Evolutionary conservation across 371 early-diverging fungal genomes (phyloP).

Genomic region (Mucor saturninus): DNA sequence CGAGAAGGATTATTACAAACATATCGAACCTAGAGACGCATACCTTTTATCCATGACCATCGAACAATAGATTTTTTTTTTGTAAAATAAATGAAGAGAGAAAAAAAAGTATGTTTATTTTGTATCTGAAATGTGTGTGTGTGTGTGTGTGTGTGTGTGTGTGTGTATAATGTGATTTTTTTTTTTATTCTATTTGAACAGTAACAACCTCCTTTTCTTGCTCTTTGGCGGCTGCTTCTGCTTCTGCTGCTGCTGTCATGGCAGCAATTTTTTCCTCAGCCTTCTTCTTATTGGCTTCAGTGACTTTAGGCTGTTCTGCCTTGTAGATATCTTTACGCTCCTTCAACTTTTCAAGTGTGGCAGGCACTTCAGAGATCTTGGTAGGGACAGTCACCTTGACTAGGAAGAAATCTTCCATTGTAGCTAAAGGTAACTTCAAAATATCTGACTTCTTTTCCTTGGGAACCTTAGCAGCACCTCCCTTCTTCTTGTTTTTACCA

Average conservation of each 20-base stretch:
- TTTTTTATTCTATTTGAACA: conserved; percentile 10
- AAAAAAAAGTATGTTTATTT: neutral
- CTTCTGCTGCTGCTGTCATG: conserved; percentile 44
- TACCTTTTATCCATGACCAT: conserved; percentile 64
- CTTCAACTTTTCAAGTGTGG: conserved; percentile 73
- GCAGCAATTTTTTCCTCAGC: conserved; percentile 86
- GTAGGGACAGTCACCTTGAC: conserved; percentile 86
- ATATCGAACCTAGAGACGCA: conserved; percentile 85
- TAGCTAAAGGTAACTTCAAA: conserved; percentile 81
- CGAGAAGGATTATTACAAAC: conserved; percentile 87
- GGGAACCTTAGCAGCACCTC: conserved; percentile 40
- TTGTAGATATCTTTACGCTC: conserved; percentile 75
- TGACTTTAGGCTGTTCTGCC: conserved; percentile 78
- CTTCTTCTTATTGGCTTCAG: conserved; percentile 84
- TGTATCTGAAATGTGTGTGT: neutral
- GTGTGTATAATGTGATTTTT: neutral
- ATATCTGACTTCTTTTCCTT: conserved; percentile 69
- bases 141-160: neutral
- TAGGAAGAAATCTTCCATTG: conserved; percentile 81
- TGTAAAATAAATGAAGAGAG: conserved; percentile 1
- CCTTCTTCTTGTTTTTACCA: conserved; percentile 48
- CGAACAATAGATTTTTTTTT: conserved; percentile 18
- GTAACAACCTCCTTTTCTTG: neutral
- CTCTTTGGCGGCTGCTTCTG: conserved; percentile 6
- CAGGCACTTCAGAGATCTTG: conserved; percentile 69